Percentiles rank a stretch among this genome's conserved stretches.
Evolutionary conservation across 2,329 filamentous ascomycete genomes (phyloP).

Genomic region (Paraphaeosphaeria sporulosa): DNA sequence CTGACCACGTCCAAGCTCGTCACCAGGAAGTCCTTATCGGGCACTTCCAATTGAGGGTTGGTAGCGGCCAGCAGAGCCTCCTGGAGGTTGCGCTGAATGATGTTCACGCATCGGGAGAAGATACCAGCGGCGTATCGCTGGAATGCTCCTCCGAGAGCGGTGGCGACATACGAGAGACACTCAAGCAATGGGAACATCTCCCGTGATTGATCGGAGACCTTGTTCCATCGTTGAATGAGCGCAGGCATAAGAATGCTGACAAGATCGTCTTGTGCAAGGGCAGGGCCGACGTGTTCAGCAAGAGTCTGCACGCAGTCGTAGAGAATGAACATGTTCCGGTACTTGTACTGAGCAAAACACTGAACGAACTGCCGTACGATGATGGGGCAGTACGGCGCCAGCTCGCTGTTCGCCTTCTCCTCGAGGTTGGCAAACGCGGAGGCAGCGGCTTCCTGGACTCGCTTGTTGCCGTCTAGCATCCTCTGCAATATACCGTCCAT

Average conservation of each 20-base stretch:
- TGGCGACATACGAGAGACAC: constrained; percentile 92
- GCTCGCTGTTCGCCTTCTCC: constrained; percentile 82
- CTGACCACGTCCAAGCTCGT: constrained; percentile 94
- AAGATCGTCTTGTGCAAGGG: constrained; percentile 81
- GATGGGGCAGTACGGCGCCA: constrained; percentile 85
- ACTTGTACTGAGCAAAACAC: constrained; percentile 96
- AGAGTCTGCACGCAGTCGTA: constrained; percentile 99
- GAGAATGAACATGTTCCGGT: constrained; percentile 97
- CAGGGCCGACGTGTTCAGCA: constrained; percentile 86
- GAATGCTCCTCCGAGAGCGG: constrained; percentile 82
- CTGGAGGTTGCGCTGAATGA: constrained; percentile 91
- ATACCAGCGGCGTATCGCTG: constrained; percentile 85
- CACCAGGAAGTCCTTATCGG: constrained; percentile 96
- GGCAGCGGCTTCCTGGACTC: constrained; percentile 94
- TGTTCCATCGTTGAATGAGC: constrained; percentile 86
- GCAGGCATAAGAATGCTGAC: constrained; percentile 90
- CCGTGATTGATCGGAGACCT: constrained; percentile 84
- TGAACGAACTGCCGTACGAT: constrained; percentile 91
- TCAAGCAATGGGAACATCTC: constrained; percentile 96
- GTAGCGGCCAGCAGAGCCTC: constrained; percentile 74
- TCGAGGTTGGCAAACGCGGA: constrained; percentile 96
- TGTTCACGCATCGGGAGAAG: constrained; percentile 85
- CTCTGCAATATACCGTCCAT: constrained; percentile 94
- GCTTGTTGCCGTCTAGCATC: constrained; percentile 98
- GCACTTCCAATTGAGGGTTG: constrained; percentile 74